Evolutionary conservation across 2,329 filamentous ascomycete genomes (phyloP).

Genomic region (Fusarium beomiforme): DNA sequence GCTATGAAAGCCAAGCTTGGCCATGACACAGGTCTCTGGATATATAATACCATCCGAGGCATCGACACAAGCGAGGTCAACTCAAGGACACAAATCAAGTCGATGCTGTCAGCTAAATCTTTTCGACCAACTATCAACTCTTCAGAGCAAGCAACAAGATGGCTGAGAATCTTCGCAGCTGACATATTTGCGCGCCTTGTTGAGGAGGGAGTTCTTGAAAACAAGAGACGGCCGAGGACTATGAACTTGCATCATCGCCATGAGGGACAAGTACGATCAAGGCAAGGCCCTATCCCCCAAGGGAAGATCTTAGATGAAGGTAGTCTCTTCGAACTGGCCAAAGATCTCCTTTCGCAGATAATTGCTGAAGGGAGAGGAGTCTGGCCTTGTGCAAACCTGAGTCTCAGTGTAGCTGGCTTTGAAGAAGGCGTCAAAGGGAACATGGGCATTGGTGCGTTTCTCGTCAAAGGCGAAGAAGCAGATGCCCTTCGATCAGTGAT

Average conservation of each 20-base stretch:
- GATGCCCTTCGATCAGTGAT: slow-evolving; percentile 48
- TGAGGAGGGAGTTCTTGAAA: slow-evolving; percentile 89
- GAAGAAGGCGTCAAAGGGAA: slow-evolving; percentile 88
- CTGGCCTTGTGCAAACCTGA: slow-evolving; percentile 94
- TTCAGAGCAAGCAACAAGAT: slow-evolving; percentile 80
- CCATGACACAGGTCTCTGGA: slow-evolving; percentile 85
- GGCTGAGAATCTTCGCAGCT: slow-evolving; percentile 90
- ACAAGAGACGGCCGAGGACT: slow-evolving; percentile 85
- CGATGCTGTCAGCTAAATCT: slow-evolving; percentile 96
- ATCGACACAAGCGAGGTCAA: slow-evolving; percentile 91
- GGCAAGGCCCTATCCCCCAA: slow-evolving; percentile 78
- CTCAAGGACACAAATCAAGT: slow-evolving; percentile 91
- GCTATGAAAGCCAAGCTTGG: slow-evolving; percentile 82
- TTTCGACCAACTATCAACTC: slow-evolving; percentile 86
- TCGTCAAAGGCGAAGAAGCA: slow-evolving; percentile 79
- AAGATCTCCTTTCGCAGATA: slow-evolving; percentile 79
- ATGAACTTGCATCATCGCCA: slow-evolving; percentile 87
- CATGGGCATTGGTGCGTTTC: slow-evolving; percentile 84
- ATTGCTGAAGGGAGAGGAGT: slow-evolving; percentile 75
- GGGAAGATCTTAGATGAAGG: slow-evolving; percentile 78
- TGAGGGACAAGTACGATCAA: slow-evolving; percentile 77
- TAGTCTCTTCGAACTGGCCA: slow-evolving; percentile 78
- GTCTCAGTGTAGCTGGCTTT: slow-evolving; percentile 88
- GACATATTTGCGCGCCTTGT: slow-evolving; percentile 92
- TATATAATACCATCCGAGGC: slow-evolving; percentile 86